Conservation (phyloP, 2,329 filamentous ascomycete genomes). For the Hypoxylon sp. region DNA sequence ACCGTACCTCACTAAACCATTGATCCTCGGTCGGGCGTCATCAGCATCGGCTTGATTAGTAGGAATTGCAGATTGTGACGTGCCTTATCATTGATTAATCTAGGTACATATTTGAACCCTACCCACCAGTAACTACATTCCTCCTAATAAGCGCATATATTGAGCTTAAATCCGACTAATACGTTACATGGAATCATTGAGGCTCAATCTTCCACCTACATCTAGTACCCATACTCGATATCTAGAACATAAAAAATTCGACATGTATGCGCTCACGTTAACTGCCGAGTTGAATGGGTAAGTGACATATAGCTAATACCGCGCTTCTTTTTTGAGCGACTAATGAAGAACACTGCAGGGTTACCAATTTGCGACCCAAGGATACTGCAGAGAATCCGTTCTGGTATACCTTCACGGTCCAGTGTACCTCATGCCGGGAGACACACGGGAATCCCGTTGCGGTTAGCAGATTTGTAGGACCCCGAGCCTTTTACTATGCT, state of each 20-base stretch:
- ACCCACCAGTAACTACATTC: neutral
- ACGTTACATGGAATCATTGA: slow-evolving; percentile 23
- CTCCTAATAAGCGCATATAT: slow-evolving; percentile 12
- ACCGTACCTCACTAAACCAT: neutral
- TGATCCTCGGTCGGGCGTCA: no score
- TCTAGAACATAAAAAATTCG: slow-evolving; percentile 33
- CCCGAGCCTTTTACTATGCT: neutral
- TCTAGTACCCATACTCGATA: slow-evolving; percentile 8
- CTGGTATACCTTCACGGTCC: slow-evolving; percentile 97
- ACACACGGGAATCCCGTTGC: slow-evolving; percentile 88
- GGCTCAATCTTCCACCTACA: slow-evolving; percentile 21
- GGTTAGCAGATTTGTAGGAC: slow-evolving; percentile 87
- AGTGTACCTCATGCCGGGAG: slow-evolving; percentile 98
- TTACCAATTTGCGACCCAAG: slow-evolving; percentile 88
- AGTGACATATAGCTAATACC: slow-evolving; percentile 45
- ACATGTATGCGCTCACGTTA: slow-evolving; percentile 76
- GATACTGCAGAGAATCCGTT: slow-evolving; percentile 88
- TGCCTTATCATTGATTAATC: no score
- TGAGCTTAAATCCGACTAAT: neutral
- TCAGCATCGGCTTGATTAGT: no score
- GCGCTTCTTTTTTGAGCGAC: neutral
- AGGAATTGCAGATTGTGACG: no score
- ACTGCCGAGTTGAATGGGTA: slow-evolving; percentile 80
- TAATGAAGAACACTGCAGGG: slow-evolving; percentile 66
- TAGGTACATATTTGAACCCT: no score